Evolutionary conservation across 2,329 filamentous ascomycete genomes (phyloP), one percentile per base, ranked within the genome.

Genomic region (Aureobasidium mangrovei): DNA sequence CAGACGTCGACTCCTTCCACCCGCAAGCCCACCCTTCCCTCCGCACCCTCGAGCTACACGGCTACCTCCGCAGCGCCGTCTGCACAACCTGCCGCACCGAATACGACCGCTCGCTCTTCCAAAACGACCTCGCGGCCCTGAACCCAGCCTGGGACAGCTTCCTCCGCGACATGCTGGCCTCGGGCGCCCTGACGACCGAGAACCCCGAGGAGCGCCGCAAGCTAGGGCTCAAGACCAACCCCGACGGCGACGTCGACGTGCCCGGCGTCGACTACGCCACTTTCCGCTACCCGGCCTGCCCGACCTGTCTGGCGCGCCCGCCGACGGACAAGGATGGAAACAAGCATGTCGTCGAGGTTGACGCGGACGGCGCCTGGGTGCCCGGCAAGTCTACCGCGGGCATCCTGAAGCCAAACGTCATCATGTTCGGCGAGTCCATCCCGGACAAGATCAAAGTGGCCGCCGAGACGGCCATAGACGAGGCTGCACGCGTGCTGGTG

Each of bases 401-500:
- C 2, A 82, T 97, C 36, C 69, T 98, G 54, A 97, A 97, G 66
- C 93, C 93, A 3, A 88, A 88, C 0, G 91, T 98, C 2, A 84
- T 91, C 62, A 96, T 97, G 89, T 97, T 97, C 67, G 93, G 93
- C 12, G 93, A 97, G 70, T 91, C 82, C 57, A 95, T 97, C 47
- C 75, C 80, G 0, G 69, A 72, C 1, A 64, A 71, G 1, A 83
- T 91, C 35, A 96, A 94, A 68, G 69, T 73, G 1, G 83, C 82
- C 0, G 91, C 91, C 1, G 91, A 97, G 65, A 72, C 81, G 29
- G 86, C 86, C 9, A 82, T 97, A 47, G 88, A 96, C 63, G 77
- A 78, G 29, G 86, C 89, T 1, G 83, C 82, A 4, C 81, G 82
- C 56, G 70, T 97, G 35, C 74, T 97, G 26, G 79, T 97, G 7